Percentiles rank a stretch among this genome's conserved stretches.
Evolutionary conservation across 441 rosid species (phyloP).

Genomic region (Gossypium armourianum): DNA sequence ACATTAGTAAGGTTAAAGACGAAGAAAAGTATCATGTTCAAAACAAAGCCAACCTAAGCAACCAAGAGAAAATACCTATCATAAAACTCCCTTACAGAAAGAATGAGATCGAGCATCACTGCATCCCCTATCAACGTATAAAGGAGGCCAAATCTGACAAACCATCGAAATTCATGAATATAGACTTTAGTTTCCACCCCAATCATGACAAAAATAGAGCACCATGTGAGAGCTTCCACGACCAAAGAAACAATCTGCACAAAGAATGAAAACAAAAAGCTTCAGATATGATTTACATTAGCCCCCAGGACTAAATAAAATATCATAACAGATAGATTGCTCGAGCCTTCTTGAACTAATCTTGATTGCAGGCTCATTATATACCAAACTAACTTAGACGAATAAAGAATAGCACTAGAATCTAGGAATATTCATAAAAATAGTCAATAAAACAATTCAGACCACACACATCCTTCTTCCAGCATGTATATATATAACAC

Average conservation of each 20-base stretch:
- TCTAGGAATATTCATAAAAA: not conserved
- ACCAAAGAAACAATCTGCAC: constrained; percentile 62
- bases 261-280: constrained; percentile 9
- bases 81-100: constrained; percentile 56
- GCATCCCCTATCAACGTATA: constrained; percentile 75
- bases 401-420: constrained; percentile 4
- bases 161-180: constrained; percentile 77
- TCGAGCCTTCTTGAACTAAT: not conserved
- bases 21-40: not conserved
- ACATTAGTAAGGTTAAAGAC: not conserved
- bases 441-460: not conserved
- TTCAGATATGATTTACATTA: not conserved
- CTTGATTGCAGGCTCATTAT: not conserved
- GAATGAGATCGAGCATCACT: constrained; percentile 69
- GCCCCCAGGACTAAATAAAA: not conserved
- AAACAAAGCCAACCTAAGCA: not conserved
- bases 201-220: constrained; percentile 61
- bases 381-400: not conserved
- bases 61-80: constrained; percentile 38
- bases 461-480: not conserved
- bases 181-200: constrained; percentile 69
- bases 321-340: not conserved
- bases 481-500: not conserved
- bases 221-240: constrained; percentile 77
- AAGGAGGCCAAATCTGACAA: constrained; percentile 71